Evolutionary conservation across 1,284 basidiomycete genomes (phyloP), one percentile per base, ranked within the genome.

Genomic region (Ceratobasidium sp.): DNA sequence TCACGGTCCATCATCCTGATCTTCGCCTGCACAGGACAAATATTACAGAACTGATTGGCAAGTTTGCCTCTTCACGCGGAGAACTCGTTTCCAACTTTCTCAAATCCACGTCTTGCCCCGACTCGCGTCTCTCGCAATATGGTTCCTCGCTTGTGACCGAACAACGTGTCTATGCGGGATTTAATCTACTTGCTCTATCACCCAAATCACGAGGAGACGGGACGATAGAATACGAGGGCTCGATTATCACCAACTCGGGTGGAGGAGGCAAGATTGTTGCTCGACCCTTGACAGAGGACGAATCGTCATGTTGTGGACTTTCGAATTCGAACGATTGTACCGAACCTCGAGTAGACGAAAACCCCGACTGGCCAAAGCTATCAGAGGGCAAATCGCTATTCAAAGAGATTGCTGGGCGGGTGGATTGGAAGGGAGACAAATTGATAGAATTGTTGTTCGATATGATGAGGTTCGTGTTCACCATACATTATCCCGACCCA

Each of bases 121-220:
- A 71, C 82, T 86, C 73, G 16, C 53, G 28, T 21, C 59, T 74
- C 28, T 57, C 71, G 12, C 46, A 72, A 23, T 74, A 73, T 46
- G 61, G 72, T 14, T 18, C 36, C 21, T 50, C 43, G 21, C 30
- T 74, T 4, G 26, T 71, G 12, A 69, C 64, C 70, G 53, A 70
- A 45, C 72, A 74, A 52, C 72, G 73, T 34, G 50, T 65, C 72
- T 92, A 88, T 78, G 89, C 91, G 50, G 92, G 92, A 2, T 93
- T 93, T 84, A 93, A 93, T 79, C 78, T 93, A 43, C 82, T 92
- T 72, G 84, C 92, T 14, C 59, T 76, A 80, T 91, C 76, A 78
- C 71, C 50, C 77, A 71, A 45, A 34, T 23, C 34, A 58, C n/a
- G 14, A 28, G 52, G 18, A 36, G 34, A 55, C 23, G 55, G 65